Evolutionary conservation across 352 stramenopile species (phyloP).

Genomic region (Phytophthora syringae): DNA sequence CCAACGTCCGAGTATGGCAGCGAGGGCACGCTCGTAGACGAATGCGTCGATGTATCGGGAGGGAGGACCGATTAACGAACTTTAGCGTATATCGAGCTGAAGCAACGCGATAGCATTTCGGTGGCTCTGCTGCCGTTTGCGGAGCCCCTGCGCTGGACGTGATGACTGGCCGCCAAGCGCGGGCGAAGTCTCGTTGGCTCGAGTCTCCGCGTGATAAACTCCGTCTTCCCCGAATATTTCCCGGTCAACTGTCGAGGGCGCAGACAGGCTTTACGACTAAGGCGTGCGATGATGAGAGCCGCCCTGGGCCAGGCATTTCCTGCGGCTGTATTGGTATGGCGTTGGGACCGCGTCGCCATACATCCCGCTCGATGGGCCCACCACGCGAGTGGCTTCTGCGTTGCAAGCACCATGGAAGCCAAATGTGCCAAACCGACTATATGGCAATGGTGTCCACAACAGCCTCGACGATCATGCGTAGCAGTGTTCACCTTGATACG

Average conservation of each 20-base stretch:
- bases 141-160: no score
- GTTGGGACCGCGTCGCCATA: slow-evolving; percentile 22
- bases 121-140: slow-evolving; percentile 8
- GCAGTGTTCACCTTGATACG: slow-evolving; percentile 24
- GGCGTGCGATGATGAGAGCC: slow-evolving; percentile 25
- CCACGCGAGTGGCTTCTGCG: slow-evolving; percentile 18
- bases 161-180: slow-evolving; percentile 31
- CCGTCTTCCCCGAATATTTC: slow-evolving; percentile 17
- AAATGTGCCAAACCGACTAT: slow-evolving; percentile 36
- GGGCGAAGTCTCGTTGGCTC: slow-evolving; percentile 22
- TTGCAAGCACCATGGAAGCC: slow-evolving; percentile 16
- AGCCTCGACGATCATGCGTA: slow-evolving; percentile 22
- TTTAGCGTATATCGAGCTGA: slow-evolving; percentile 18
- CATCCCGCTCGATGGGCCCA: slow-evolving; percentile 18
- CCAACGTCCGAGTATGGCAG: neutral
- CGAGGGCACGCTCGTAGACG: slow-evolving; percentile 8
- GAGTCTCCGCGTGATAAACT: slow-evolving; percentile 33
- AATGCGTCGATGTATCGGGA: no score
- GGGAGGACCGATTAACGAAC: slow-evolving; percentile 11
- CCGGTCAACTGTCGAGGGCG: no score
- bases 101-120: slow-evolving; percentile 25
- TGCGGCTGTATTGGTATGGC: slow-evolving; percentile 10
- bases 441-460: slow-evolving; percentile 34
- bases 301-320: slow-evolving; percentile 10
- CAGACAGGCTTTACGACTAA: slow-evolving; percentile 29